Percentiles rank a stretch among this genome's conserved stretches.
phyloP scores from a whole-genome alignment of 768 basidiomycete species.

The Auricularia sp. region DNA sequence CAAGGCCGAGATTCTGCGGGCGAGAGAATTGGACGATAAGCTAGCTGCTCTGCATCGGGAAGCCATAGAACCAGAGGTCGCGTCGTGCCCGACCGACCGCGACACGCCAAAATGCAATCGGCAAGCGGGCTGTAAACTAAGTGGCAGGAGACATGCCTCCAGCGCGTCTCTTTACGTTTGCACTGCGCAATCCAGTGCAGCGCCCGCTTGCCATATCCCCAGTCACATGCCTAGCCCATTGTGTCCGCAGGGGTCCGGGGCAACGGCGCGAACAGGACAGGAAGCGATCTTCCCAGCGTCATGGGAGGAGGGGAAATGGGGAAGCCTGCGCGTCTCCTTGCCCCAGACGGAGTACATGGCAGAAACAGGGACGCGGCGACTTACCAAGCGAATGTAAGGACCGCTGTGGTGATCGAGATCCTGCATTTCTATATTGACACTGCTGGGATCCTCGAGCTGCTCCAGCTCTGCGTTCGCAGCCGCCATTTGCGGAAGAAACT shows the following conservation, averaged over 20 bases:
- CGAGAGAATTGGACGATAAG: neutral
- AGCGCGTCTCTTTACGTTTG: neutral
- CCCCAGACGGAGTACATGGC: neutral
- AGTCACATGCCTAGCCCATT: neutral
- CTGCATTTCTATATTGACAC: conserved; percentile 9
- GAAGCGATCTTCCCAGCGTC: neutral
- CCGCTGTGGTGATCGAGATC: neutral
- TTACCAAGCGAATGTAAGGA: neutral
- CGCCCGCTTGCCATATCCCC: neutral
- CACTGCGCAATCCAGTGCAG: neutral
- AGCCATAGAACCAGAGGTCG: neutral
- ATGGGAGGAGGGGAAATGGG: neutral
- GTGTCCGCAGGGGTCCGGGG: conserved; percentile 3
- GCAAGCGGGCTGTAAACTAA: neutral
- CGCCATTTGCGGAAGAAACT: conserved; percentile 9
- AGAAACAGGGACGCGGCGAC: neutral
- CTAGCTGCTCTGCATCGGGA: neutral
- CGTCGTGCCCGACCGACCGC: neutral
- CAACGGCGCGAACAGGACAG: neutral
- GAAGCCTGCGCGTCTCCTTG: neutral
- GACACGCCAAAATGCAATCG: neutral
- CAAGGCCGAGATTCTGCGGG: conserved; percentile 9
- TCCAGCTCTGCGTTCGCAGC: conserved; percentile 7
- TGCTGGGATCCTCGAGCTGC: conserved; percentile 4
- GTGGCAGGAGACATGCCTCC: neutral